A percentile compares a stretch with the other conserved stretches of the same genome.
These are phyloP conservation scores for Dacryopinax spathularia DNA, from an alignment of 768 basidiomycete species.

Conservation along the genomic window DNA sequence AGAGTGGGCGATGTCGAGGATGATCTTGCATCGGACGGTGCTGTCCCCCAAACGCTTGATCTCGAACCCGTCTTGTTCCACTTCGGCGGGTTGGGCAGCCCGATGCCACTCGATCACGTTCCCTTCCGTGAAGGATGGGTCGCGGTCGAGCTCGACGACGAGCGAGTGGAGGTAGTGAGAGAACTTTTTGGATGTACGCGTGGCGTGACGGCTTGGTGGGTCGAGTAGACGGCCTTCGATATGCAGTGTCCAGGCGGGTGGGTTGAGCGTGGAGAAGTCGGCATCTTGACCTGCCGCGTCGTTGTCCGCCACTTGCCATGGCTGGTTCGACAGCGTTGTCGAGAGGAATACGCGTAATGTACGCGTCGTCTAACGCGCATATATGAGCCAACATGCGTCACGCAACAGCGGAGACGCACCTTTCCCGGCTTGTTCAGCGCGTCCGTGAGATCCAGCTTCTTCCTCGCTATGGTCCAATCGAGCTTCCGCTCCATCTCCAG, in stretches of 20 bases:
- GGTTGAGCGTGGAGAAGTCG: conserved; percentile 32
- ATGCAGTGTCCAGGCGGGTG: conserved; percentile 78
- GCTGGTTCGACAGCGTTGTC: conserved; percentile 71
- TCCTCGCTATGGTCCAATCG: conserved; percentile 90
- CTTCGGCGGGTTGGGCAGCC: conserved; percentile 27
- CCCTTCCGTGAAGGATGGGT: conserved; percentile 60
- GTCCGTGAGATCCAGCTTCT: conserved; percentile 82
- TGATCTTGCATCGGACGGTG: conserved; percentile 60
- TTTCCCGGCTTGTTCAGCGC: conserved; percentile 59
- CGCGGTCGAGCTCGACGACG: conserved; percentile 76
- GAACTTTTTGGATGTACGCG: conserved; percentile 45
- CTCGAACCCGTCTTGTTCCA: conserved; percentile 66
- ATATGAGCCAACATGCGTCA: not conserved
- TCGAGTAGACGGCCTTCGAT: conserved; percentile 72
- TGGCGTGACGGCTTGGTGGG: conserved; percentile 48
- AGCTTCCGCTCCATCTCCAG: conserved; percentile 79
- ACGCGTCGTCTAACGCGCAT: conserved; percentile 47
- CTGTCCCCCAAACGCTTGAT: conserved; percentile 67
- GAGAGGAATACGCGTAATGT: conserved; percentile 76
- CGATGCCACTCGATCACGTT: conserved; percentile 63
- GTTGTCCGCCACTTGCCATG: conserved; percentile 49
- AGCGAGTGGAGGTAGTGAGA: conserved; percentile 72
- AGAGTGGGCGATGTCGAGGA: conserved; percentile 73
- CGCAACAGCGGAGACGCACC: conserved; percentile 29
- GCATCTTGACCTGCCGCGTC: conserved; percentile 26